Evolutionary conservation across 805 yeast species (phyloP).

Genomic region (Metschnikowia shivogae): DNA sequence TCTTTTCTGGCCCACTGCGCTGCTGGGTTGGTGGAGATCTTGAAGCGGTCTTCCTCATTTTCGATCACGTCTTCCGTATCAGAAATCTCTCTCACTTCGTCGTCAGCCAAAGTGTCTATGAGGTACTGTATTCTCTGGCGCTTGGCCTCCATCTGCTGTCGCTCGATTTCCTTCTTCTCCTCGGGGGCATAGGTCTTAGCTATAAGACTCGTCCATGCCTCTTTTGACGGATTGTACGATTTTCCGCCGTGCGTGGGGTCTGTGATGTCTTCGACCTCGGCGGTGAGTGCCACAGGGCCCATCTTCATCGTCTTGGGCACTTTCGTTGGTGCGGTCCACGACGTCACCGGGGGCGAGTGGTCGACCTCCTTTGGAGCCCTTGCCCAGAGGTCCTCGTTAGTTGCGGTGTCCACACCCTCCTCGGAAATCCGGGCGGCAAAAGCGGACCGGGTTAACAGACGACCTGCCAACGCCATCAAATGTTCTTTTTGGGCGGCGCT

Average conservation of each 20-base stretch:
- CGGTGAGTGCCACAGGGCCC: constrained; percentile 52
- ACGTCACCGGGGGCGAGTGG: constrained; percentile 17
- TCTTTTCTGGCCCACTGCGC: constrained; percentile 61
- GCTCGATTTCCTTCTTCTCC: constrained; percentile 60
- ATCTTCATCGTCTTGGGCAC: constrained; percentile 53
- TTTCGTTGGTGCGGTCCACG: constrained; percentile 40
- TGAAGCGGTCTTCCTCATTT: constrained; percentile 33
- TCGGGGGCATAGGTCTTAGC: constrained; percentile 63
- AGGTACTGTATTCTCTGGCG: constrained; percentile 60
- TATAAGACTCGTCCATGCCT: constrained; percentile 75
- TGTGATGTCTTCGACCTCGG: constrained; percentile 26
- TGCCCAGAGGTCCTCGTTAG: constrained; percentile 69
- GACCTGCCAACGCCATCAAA: constrained; percentile 75
- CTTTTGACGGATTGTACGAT: constrained; percentile 86
- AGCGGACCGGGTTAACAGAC: constrained; percentile 51
- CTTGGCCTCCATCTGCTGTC: constrained; percentile 58
- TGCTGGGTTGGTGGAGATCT: constrained; percentile 69
- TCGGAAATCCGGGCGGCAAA: constrained; percentile 51
- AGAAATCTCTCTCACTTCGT: constrained; percentile 39
- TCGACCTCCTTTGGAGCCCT: constrained; percentile 22
- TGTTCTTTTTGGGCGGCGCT: constrained; percentile 57
- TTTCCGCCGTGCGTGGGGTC: constrained; percentile 72
- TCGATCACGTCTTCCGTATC: constrained; percentile 31
- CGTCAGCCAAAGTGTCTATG: constrained; percentile 58
- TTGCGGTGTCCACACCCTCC: constrained; percentile 57